Evolutionary conservation across 345 rosid species (phyloP).

Genomic region (Noccaea caerulescens): DNA sequence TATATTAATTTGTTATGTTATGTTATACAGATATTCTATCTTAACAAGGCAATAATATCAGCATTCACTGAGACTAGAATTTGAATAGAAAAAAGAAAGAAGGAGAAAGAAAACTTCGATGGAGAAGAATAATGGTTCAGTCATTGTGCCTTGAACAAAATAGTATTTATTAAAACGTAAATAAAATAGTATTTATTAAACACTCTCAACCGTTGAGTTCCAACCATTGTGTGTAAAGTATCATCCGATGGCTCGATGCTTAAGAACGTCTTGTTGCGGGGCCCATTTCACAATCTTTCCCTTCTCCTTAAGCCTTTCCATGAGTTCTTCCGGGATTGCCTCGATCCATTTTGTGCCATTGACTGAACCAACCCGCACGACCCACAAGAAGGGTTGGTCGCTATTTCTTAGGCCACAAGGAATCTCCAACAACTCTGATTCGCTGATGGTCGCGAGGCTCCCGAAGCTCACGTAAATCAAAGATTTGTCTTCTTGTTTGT

Average conservation of each 20-base stretch:
- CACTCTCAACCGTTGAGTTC: slow-evolving; percentile 45
- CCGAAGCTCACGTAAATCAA: slow-evolving; percentile 56
- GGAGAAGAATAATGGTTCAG: slow-evolving; percentile 22
- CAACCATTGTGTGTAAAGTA: slow-evolving; percentile 44
- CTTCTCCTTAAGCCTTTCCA: slow-evolving; percentile 31
- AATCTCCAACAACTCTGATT: slow-evolving; percentile 49
- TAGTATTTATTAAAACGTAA: no score
- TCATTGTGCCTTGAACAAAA: no score
- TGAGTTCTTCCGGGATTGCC: slow-evolving; percentile 25
- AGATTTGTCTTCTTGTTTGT: slow-evolving; percentile 45
- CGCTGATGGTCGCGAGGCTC: slow-evolving; percentile 35
- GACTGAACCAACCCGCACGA: slow-evolving; percentile 31
- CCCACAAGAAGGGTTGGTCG: slow-evolving; percentile 56
- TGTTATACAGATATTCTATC: not conserved
- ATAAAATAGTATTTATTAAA: no score
- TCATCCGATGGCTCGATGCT: slow-evolving; percentile 38
- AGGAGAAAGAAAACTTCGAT: slow-evolving; percentile 16
- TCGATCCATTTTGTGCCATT: slow-evolving; percentile 9
- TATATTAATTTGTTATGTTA: not conserved
- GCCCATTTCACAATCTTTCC: slow-evolving; percentile 47
- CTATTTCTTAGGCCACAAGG: slow-evolving; percentile 54
- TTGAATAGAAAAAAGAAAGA: not conserved
- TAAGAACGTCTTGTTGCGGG: slow-evolving; percentile 34
- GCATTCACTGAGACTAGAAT: not conserved
- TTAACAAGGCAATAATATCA: not conserved